These are phyloP conservation scores for Beauveria rudraprayagi DNA, from an alignment of 2,329 filamentous ascomycete species.

Conservation along the genomic window DNA sequence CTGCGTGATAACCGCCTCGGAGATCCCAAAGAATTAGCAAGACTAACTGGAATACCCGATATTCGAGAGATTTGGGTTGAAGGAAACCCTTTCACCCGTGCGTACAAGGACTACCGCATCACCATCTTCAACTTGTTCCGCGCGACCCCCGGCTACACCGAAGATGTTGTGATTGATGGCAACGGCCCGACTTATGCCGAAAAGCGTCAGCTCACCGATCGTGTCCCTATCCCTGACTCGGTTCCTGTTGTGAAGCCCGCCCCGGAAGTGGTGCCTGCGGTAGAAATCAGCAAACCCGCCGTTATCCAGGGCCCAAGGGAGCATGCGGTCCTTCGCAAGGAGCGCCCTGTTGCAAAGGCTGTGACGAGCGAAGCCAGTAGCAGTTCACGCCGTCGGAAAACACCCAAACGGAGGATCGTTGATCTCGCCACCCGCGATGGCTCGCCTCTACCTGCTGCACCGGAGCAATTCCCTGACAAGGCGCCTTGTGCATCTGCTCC, in stretches of 20 bases:
- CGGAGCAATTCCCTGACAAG: constrained; percentile 18
- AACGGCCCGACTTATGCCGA: constrained; percentile 78
- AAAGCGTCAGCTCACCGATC: constrained; percentile 74
- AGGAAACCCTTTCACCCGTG: constrained; percentile 85
- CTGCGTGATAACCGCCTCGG: constrained; percentile 81
- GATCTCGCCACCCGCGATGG: constrained; percentile 51
- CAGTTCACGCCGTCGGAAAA: constrained; percentile 50
- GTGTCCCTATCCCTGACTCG: constrained; percentile 65
- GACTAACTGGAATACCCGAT: constrained; percentile 83
- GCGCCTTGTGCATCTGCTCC: constrained; percentile 2
- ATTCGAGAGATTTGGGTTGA: constrained; percentile 88
- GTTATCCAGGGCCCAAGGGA: constrained; percentile 47
- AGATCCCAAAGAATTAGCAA: constrained; percentile 85
- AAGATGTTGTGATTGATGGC: constrained; percentile 85
- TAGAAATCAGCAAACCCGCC: constrained; percentile 61
- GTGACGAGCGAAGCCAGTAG: constrained; percentile 51
- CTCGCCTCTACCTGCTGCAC: constrained; percentile 20
- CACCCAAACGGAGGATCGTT: constrained; percentile 55
- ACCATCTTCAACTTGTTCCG: constrained; percentile 96
- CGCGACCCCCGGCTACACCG: constrained; percentile 76
- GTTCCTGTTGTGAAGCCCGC: constrained; percentile 71
- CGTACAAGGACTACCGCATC: constrained; percentile 75
- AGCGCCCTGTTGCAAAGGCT: constrained; percentile 43
- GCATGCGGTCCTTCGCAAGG: constrained; percentile 49
- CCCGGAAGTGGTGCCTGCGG: constrained; percentile 51